phyloP scores from a whole-genome alignment of 2,329 filamentous ascomycete species.

The Cytospora schulzeri region DNA sequence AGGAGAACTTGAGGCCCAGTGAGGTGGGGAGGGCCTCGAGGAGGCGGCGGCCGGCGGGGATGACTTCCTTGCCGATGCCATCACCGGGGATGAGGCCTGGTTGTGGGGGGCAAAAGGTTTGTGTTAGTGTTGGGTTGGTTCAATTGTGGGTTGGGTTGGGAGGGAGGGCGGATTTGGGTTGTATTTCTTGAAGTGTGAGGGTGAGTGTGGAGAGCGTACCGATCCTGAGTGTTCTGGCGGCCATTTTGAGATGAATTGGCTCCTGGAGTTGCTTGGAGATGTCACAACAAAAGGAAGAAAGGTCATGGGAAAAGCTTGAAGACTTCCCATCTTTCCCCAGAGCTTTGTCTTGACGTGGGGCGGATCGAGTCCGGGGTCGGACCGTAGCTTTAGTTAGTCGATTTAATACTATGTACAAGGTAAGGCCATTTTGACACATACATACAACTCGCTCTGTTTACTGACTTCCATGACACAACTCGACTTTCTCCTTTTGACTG shows the following conservation, averaged over 20 bases:
- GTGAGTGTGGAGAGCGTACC: slow-evolving; percentile 55
- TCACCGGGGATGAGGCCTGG: slow-evolving; percentile 94
- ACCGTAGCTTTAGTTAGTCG: no score
- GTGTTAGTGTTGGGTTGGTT: not conserved
- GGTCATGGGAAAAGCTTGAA: slow-evolving; percentile 15
- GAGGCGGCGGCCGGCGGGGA: slow-evolving; percentile 86
- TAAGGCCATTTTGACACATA: slow-evolving; percentile 3
- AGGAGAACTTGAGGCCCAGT: slow-evolving; percentile 90
- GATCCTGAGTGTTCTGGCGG: slow-evolving; percentile 67
- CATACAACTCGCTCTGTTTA: no score
- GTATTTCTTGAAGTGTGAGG: no score
- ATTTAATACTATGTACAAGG: not conserved
- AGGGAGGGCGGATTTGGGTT: not conserved
- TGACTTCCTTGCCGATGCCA: slow-evolving; percentile 97
- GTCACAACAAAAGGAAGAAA: not conserved
- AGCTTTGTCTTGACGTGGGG: slow-evolving; percentile 17
- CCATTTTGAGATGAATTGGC: slow-evolving; percentile 48
- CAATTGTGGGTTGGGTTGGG: no score
- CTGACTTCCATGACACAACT: no score
- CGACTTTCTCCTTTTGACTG: no score
- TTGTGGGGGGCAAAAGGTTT: not conserved
- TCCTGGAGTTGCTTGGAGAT: not conserved
- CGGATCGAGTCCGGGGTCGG: slow-evolving; percentile 26
- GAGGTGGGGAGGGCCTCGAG: slow-evolving; percentile 92
- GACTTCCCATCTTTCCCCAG: slow-evolving; percentile 2